Evolutionary conservation across 2,329 filamentous ascomycete genomes (phyloP), one percentile per base, ranked within the genome.

Genomic region (Fusarium virguliforme): DNA sequence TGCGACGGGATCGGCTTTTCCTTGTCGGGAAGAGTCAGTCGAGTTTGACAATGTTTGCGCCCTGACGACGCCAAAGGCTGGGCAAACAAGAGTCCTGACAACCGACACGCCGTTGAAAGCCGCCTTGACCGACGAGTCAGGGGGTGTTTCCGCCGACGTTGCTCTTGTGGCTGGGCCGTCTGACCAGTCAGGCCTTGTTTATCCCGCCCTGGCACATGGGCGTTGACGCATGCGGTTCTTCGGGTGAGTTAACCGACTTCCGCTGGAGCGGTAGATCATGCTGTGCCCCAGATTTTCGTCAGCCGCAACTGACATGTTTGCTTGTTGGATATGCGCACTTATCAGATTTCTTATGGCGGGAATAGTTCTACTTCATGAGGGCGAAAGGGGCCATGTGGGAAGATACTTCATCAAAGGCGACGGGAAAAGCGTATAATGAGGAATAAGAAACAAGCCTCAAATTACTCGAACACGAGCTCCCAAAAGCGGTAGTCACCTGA

Each of bases 401-500:
- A 24, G 22, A 24, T 24, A 24, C 22, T 24, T 24, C 22, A 24
- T 24, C 22, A 24, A 24, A 2, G 22, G 22, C 22, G 22, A 24
- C 22, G 22, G 22, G 22, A 24, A 24, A 24, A 24, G 22, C 22
- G 22, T 24, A 24, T 24, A 24, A 24, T 24, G 22, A 24, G 22
- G 22, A 24, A 24, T 3, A 24, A 24, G 22, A 24, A 24, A 24
- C 22, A 24, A 24, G 22, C 22, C 22, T 24, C 22, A 24, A 24
- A 24, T 24, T 24, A 24, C 12, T 34, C 32, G 32, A 6, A 53
- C 34, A 35, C 50, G 50, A 53, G 32, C 22, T 53, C n/a, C 30
- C 50, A 35, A 53, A 53, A 34, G 50, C 28, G 30, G 30, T 6
- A 22, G 50, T 53, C 50, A 53, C 30, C 50, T 53, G 50, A 53